phyloP scores from a whole-genome alignment of 148 eudicot species.

The Cornus kousa region DNA sequence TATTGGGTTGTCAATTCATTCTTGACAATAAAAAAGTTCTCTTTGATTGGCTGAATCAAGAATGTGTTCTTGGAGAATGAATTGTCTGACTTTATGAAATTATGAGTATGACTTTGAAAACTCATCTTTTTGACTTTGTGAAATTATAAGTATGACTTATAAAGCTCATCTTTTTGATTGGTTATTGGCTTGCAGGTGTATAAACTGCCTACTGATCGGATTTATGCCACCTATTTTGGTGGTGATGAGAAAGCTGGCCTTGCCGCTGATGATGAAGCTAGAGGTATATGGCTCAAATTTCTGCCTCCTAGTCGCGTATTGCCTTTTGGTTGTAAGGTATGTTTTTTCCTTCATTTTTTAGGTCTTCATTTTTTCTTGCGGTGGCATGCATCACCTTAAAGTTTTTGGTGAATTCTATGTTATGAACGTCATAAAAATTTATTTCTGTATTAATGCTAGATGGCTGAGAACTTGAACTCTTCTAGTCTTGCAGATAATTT shows the following conservation, averaged over 20 bases:
- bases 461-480: not conserved
- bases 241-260: slow-evolving; percentile 92
- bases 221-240: slow-evolving; percentile 98
- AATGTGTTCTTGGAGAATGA: not conserved
- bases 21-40: not conserved
- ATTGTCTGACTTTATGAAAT: not conserved
- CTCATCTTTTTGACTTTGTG: not conserved
- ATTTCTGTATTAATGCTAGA: not conserved
- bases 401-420: not conserved
- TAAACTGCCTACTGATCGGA: slow-evolving; percentile 59
- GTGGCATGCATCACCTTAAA: not conserved
- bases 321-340: slow-evolving; percentile 96
- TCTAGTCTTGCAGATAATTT: not conserved
- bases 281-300: slow-evolving; percentile 75
- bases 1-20: not conserved
- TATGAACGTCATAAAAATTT: too few species aligned
- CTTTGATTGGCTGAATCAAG: not conserved
- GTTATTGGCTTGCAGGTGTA: slow-evolving; percentile 52
- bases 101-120: not conserved
- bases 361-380: not conserved
- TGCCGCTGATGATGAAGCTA: slow-evolving; percentile 82
- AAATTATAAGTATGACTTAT: not conserved
- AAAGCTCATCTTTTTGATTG: not conserved
- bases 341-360: slow-evolving; percentile 6
- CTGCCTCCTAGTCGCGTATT: slow-evolving; percentile 74